A percentile compares a stretch with the other conserved stretches of the same genome.
These are phyloP conservation scores for Globisporangium spinosum DNA, from an alignment of 352 stramenopile genomes.

Conservation along the genomic window DNA sequence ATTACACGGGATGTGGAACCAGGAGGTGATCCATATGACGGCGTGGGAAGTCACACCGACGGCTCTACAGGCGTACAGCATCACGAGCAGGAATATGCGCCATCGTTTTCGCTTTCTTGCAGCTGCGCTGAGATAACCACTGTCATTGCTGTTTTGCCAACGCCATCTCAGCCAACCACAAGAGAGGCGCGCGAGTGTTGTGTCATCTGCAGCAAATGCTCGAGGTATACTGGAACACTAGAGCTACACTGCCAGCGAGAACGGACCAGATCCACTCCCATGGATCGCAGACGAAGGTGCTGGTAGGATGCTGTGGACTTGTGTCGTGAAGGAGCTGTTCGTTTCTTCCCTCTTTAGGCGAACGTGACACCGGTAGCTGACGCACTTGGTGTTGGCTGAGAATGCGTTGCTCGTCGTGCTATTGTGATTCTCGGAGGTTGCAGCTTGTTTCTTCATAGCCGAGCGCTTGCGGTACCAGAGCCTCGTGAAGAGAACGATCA, in stretches of 20 bases:
- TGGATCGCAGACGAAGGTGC: background rate
- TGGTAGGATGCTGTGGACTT: background rate
- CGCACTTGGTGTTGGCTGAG: conserved; percentile 19
- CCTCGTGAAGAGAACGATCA: conserved; percentile 27
- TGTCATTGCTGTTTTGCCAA: background rate
- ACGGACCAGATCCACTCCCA: background rate
- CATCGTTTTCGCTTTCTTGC: background rate
- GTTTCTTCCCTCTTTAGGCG: background rate
- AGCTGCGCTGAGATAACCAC: background rate
- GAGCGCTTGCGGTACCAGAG: conserved; percentile 29
- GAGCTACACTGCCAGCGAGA: background rate
- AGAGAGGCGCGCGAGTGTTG: background rate
- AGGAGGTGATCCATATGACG: background rate
- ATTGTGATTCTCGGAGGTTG: background rate
- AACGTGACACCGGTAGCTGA: conserved; percentile 30
- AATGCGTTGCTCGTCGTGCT: conserved; percentile 17
- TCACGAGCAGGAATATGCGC: background rate
- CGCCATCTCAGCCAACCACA: background rate
- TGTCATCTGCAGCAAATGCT: background rate
- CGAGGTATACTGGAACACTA: background rate
- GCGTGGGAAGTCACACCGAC: background rate
- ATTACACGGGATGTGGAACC: background rate
- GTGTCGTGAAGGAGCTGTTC: background rate
- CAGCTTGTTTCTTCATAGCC: conserved; percentile 4
- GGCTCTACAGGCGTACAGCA: background rate